phyloP scores from a whole-genome alignment of 176 grass and related monocot genomes.

The Saccharum officinarum region DNA sequence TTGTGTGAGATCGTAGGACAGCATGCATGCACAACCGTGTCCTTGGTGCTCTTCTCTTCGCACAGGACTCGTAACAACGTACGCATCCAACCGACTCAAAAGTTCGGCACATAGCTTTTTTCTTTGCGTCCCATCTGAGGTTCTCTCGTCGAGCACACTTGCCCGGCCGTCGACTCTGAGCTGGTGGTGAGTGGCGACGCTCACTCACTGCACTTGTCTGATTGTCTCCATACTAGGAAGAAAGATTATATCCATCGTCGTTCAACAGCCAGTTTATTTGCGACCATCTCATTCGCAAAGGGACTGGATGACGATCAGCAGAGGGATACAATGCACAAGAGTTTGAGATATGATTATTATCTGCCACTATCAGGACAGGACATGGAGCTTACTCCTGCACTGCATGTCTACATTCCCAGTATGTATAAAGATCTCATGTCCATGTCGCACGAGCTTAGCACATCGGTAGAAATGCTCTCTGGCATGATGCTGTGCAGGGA shows the following conservation, averaged over 20 bases:
- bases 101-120: background rate
- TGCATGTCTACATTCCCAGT: background rate
- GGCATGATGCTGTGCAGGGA: background rate
- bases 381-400: background rate
- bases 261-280: background rate
- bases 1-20: background rate
- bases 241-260: background rate
- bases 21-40: background rate
- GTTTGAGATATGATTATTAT: background rate
- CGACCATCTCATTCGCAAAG: background rate
- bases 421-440: background rate
- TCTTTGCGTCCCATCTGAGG: background rate
- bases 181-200: background rate
- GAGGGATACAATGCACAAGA: background rate
- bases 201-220: background rate
- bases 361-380: background rate
- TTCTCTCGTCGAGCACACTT: background rate
- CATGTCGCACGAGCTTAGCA: constrained; percentile 14
- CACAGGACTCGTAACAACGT: background rate
- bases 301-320: background rate
- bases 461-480: background rate
- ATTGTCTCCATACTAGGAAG: background rate
- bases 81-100: background rate
- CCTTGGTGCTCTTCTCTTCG: background rate
- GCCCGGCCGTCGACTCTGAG: background rate